Conservation (phyloP, 164 flowering plant species). For the Macadamia integrifolia region DNA sequence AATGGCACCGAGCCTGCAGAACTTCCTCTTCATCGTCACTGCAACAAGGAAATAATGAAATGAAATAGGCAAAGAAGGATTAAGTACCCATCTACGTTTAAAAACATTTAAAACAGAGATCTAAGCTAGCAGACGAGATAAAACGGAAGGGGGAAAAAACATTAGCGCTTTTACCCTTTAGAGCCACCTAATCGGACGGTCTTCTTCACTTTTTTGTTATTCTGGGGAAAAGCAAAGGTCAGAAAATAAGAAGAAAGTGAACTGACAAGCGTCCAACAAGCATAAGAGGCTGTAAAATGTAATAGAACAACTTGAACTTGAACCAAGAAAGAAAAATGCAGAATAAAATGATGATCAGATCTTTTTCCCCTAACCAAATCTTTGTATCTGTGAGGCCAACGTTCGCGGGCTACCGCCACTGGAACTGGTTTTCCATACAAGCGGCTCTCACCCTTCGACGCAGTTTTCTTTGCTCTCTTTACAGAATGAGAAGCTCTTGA, state of each 20-base stretch:
- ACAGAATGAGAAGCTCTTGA: too few relatives aligned
- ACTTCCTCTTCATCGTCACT: constrained; percentile 8
- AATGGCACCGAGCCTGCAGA: constrained; percentile 30
- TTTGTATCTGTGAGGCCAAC: constrained; percentile 21
- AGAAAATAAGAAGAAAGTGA: neutral
- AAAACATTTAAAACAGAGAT: too few relatives aligned
- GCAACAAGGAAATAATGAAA: too few relatives aligned
- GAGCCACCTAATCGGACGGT: neutral
- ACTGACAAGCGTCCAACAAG: too few relatives aligned
- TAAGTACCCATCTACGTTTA: too few relatives aligned
- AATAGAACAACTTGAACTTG: too few relatives aligned
- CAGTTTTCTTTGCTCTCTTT: too few relatives aligned
- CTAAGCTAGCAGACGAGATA: too few relatives aligned
- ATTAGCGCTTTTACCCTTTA: neutral
- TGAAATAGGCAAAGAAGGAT: too few relatives aligned
- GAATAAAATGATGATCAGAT: neutral
- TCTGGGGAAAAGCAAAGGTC: neutral
- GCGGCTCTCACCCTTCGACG: neutral
- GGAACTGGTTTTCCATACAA: constrained; percentile 18
- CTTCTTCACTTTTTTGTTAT: neutral
- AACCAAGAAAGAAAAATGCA: neutral
- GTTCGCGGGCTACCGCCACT: neutral
- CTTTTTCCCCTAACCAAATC: neutral
- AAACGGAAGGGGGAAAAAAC: too few relatives aligned
- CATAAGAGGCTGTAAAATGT: too few relatives aligned